Base-by-base conservation (phyloP, 1,284 basidiomycete species). In the Fomitopsis palustris region DNA sequence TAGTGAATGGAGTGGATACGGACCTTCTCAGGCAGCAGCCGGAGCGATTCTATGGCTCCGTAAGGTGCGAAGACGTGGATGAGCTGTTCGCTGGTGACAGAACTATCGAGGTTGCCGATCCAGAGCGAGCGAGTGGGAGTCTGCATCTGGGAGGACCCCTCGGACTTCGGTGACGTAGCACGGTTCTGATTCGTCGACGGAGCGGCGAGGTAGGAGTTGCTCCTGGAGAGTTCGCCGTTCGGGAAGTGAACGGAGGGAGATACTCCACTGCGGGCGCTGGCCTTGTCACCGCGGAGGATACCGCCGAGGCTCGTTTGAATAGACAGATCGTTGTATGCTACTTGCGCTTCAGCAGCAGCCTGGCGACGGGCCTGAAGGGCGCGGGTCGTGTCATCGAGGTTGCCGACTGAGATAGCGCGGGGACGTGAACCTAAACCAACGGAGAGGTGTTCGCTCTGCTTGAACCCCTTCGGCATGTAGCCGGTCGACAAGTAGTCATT, bases 101-200 rank as follows among this genome's bases (percentile, higher is more conserved):
- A 90, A 62, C 91, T 91, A 73, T 98, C 95, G 51, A 99, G 81
- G 72, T 98, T 97, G 52, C 96, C 96, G 69, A 99, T 96, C 96
- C 96, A 99, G 45, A 99, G 80, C 45, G 93, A 96, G 55, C 96
- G 86, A 14, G 95, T 96, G 23, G 97, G 96, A 49, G 93, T 91
- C 75, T 97, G 93, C 54, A 88, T 82, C 70, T 92, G 91, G 4
- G 81, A 79, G 45, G 81, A 78, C 37, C 75, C 79, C 72, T 92
- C 90, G 37, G 86, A 80, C 72, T 93, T 93, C 33, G 90, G 91
- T 9, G 91, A 93, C 52, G 89, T 76, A 21, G 90, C 85, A 51
- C 90, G 83, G 66, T 84, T 87, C 66, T 86, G 83, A 37, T 76
- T 75, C 56, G 78, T 75, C 57, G 66, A 62, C 49, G 87, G 86